Base-by-base conservation (phyloP, 2,329 filamentous ascomycete species). In the Emergomyces africanus region DNA sequence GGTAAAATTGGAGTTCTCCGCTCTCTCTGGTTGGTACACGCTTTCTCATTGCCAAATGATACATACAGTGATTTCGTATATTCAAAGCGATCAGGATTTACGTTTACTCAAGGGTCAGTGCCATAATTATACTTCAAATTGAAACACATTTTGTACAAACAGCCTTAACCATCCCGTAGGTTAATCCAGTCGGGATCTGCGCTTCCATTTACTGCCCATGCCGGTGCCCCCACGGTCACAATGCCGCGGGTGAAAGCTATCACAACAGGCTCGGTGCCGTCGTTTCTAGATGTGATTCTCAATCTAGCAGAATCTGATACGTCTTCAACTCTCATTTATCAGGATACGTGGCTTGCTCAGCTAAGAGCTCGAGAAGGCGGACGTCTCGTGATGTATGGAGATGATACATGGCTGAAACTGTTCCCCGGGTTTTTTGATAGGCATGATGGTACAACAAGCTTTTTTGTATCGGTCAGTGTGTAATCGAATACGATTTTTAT, bases 211-310 rank as follows among this genome's bases (percentile, higher is more conserved):
- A 99, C 94, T 37, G 92, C 92, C 39, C 88, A 96, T 80, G 94
- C 94, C 20, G 88, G 89, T n/a, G 90, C 95, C 57, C 94, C 94
- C 1, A 99, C 94, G 8, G 92, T 99, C 62, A 99, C 94, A 20
- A 97, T 99, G 94, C 94, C 94, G 48, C 86, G 92, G 62, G 85
- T 99, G 67, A 99, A 99, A 76, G 90, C 94, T 54, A 90, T 99
- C 63, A 99, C 94, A 0, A 97, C 94, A 1, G 94, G 94, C 62
- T 96, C 92, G 1, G 94, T 96, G n/a, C 94, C 94, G 2, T 97
- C 92, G 1, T 99, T 99, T 72, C 83, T 97, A 61, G 94, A 99
- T 72, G 87, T 96, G 18, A 95, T 99, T 62, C 81, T 99, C 61
- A 99, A 97, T 70, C 89, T 99, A 70, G 89, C 95, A 64, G 94